phyloP scores from a whole-genome alignment of 768 basidiomycete genomes.

The Scleroderma citrinum region DNA sequence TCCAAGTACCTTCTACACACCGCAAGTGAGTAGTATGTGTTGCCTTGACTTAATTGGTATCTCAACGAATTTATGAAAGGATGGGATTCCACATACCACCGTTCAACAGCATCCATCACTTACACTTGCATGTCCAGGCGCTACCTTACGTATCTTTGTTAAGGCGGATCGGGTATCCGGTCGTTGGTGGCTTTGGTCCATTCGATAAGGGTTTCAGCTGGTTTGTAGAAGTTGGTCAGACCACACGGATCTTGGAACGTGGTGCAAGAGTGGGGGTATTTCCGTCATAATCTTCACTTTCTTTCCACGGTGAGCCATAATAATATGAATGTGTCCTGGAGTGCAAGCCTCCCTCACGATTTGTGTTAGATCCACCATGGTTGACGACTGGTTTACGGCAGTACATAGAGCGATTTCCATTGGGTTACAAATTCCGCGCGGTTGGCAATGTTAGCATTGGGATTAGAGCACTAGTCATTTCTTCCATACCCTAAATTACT shows the following conservation, averaged over 20 bases:
- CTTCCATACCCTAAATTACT: no score
- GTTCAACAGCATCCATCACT: slow-evolving; percentile 63
- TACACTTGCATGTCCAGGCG: slow-evolving; percentile 70
- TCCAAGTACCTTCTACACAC: slow-evolving; percentile 34
- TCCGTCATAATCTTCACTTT: slow-evolving; percentile 32
- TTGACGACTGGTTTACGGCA: no score
- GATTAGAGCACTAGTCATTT: no score
- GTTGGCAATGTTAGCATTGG: no score
- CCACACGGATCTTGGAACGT: slow-evolving; percentile 51
- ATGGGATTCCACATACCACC: slow-evolving; percentile 83
- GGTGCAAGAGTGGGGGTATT: slow-evolving; percentile 45
- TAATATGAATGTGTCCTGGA: not conserved
- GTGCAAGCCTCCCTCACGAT: not conserved
- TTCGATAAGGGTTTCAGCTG: slow-evolving; percentile 64
- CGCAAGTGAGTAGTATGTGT: slow-evolving; percentile 38
- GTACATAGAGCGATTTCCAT: no score
- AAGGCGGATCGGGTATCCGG: slow-evolving; percentile 43
- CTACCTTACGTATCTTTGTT: slow-evolving; percentile 51
- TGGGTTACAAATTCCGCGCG: no score
- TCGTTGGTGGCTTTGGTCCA: slow-evolving; percentile 31
- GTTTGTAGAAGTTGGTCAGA: slow-evolving; percentile 63
- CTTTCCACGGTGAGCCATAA: not conserved
- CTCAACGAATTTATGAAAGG: slow-evolving; percentile 31
- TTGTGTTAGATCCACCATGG: no score
- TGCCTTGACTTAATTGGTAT: no score